A percentile compares a stretch with the other conserved stretches of the same genome.
Evolutionary conservation across 176 grass and related monocot genomes (phyloP).

Genomic region (Raddia distichophylla): DNA sequence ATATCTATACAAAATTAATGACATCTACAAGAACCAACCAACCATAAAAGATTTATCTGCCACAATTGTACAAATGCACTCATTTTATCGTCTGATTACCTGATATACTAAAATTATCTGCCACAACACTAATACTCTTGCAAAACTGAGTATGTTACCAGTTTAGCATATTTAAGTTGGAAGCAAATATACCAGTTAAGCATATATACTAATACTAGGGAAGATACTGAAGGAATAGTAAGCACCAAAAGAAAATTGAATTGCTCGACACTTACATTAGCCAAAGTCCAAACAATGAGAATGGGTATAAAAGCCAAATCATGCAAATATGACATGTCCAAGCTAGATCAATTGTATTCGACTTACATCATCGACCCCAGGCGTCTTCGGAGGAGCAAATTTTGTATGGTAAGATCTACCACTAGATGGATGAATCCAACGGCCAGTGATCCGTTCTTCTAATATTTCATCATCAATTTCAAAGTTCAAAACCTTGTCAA

Average conservation of each 20-base stretch:
- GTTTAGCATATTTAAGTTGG: no score
- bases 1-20: constrained; percentile 21
- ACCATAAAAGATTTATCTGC: constrained; percentile 18
- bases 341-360: background rate
- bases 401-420: constrained; percentile 78
- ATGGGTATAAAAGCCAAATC: background rate
- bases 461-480: constrained; percentile 71
- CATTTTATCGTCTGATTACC: background rate
- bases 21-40: constrained; percentile 1
- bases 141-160: background rate
- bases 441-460: constrained; percentile 85
- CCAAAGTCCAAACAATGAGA: background rate
- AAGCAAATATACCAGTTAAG: no score
- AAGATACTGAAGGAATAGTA: background rate
- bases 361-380: constrained; percentile 80
- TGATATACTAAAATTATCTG: background rate
- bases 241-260: background rate
- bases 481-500: constrained; percentile 83
- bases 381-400: constrained; percentile 69
- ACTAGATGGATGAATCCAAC: constrained; percentile 74
- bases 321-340: constrained; percentile 9
- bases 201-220: no score
- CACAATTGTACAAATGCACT: background rate
- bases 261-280: background rate
- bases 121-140: background rate